Conservation (phyloP, 345 rosid species). For the Citropsis articulata region DNA sequence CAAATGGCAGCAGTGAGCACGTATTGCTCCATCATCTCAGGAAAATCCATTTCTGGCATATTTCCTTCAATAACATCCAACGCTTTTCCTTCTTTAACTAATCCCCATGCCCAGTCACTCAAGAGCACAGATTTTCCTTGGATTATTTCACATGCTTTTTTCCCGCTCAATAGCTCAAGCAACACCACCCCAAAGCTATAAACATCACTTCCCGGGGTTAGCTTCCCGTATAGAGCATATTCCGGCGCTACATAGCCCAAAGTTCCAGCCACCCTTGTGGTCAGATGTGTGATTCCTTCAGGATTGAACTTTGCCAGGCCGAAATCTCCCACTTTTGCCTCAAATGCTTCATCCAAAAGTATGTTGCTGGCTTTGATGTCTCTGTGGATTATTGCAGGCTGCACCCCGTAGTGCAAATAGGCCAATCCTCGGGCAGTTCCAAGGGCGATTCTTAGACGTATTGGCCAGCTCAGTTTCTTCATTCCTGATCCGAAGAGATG, state of each 20-base stretch:
- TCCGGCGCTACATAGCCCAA: slow-evolving; percentile 49
- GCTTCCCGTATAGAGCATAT: slow-evolving; percentile 40
- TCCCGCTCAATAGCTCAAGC: slow-evolving; percentile 45
- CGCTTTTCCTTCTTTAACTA: slow-evolving; percentile 34
- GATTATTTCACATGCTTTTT: slow-evolving; percentile 25
- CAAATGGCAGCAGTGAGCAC: slow-evolving; percentile 33
- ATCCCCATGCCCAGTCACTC: slow-evolving; percentile 42
- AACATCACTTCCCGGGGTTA: slow-evolving; percentile 39
- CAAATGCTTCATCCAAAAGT: slow-evolving; percentile 34
- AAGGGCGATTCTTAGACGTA: slow-evolving; percentile 35
- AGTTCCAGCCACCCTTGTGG: slow-evolving; percentile 42
- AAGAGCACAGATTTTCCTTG: slow-evolving; percentile 24
- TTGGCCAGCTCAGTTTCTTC: slow-evolving; percentile 38
- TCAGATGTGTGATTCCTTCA: slow-evolving; percentile 37
- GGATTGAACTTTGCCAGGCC: slow-evolving; percentile 44
- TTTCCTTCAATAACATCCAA: slow-evolving; percentile 30
- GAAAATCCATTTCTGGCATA: slow-evolving; percentile 22
- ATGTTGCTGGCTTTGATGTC: slow-evolving; percentile 50
- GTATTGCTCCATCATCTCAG: slow-evolving; percentile 31
- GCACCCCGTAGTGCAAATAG: slow-evolving; percentile 38
- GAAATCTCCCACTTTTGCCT: slow-evolving; percentile 46
- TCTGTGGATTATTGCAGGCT: slow-evolving; percentile 40
- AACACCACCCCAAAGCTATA: slow-evolving; percentile 42
- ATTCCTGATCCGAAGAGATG: slow-evolving; percentile 31
- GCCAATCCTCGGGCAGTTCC: slow-evolving; percentile 46